Evolutionary conservation across 2,329 filamentous ascomycete genomes (phyloP), one percentile per base, ranked within the genome.

Genomic region (Cladosporium sp.): DNA sequence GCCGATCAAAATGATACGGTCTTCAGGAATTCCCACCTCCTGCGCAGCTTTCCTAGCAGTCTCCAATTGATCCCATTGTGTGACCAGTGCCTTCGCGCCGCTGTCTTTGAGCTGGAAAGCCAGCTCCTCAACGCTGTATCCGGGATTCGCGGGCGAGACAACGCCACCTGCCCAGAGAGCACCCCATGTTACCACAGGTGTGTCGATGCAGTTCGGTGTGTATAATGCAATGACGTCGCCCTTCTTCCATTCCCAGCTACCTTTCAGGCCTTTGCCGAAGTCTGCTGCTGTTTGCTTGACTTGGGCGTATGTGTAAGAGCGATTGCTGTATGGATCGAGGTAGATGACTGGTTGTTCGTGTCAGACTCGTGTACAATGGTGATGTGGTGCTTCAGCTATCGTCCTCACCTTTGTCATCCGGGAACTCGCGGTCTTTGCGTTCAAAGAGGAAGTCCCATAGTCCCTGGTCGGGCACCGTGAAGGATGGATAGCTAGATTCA

Each of bases 201-300:
- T 92, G 76, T 97, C 93, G 74, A 97, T 90, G 76, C 85, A 88
- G 76, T 98, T 97, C 30, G 93, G 91, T 3, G 91, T 89, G 81
- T 90, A 97, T 63, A 97, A 83, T 13, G 86, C 90, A 25, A 97
- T 83, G 1, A 95, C 91, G 75, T 97, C 91, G 72, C 91, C 91
- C 75, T 90, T 93, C 71, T 88, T 84, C 90, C 93, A 97, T 58
- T 88, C 84, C 85, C 89, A 94, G 25, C 83, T 78, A 28, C 89
- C 86, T 73, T 88, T 89, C 23, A 98, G 84, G 0, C 91, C 93
- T 69, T 89, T 88, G 59, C 92, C 93, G 70, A 97, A 96, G n/a
- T 88, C 85, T 46, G 88, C 79, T 1, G 92, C 89, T 18, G 86
- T 82, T 67, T 82, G 81, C 71, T 86, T 89, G 65, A 91, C 79